Base-by-base conservation (phyloP, 2,329 filamentous ascomycete genomes). In the Fusarium scirpi region DNA sequence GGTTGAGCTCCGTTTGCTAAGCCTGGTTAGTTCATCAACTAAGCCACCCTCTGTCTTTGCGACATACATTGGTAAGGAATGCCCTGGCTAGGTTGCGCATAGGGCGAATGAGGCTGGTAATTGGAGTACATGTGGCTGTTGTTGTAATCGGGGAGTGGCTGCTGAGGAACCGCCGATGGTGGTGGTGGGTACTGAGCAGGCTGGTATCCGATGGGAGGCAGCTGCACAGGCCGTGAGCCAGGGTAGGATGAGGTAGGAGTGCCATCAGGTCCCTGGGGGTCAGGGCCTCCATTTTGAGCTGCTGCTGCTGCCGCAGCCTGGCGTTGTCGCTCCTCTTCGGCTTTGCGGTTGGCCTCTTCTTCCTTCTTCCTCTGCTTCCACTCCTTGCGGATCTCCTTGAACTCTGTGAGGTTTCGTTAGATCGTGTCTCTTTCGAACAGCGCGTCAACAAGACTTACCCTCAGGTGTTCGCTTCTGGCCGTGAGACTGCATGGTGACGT, bases 281-380 rank as follows among this genome's bases (percentile, higher is more conserved):
- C 85, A 1, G 79, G 70, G 5, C 79, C 82, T 58, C 83, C 84
- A 53, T 86, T 86, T 70, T 87, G 85, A 12, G 85, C 85, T 32
- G 84, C 84, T 24, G 85, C 85, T 8, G 86, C 90, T 30, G 88
- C 87, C 13, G 80, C 80, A 4, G 79, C 80, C 58, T 76, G 76
- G 51, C 85, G 87, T 80, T 90, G 90, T 60, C 94, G 92, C 78
- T 98, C 94, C 72, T 98, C 95, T 80, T 98, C 96, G 12, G 68
- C 69, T 61, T 71, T 71, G 41, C 69, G 69, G n/a, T 65, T 68
- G 20, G 69, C 69, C 41, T 98, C 94, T 70, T 98, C 95, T 80
- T 98, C 96, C 93, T 99, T 99, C 89, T 98, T 98, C 77, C 96
- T 94, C 41, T 93, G 93, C 85, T 98, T 99, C 96, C 96, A 99